Evolutionary conservation across 495 filamentous ascomycete species (phyloP).

Genomic region (Viridothelium virens): DNA sequence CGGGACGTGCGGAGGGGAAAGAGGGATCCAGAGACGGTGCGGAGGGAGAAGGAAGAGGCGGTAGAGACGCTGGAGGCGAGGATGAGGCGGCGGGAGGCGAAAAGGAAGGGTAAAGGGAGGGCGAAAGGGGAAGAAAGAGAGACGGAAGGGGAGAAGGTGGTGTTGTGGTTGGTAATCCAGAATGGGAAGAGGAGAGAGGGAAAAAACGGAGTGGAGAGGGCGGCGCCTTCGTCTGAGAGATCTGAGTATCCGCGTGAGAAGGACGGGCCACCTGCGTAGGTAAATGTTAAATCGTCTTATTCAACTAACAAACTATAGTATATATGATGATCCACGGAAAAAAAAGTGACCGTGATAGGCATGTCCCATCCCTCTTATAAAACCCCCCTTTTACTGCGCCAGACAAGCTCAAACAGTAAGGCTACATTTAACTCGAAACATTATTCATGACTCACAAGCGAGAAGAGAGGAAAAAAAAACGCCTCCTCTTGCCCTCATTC

Average conservation of each 20-base stretch:
- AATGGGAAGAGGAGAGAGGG: neutral
- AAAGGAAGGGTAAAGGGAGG: neutral
- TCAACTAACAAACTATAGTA: no score
- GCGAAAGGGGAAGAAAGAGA: neutral
- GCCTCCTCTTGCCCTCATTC: neutral
- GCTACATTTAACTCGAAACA: neutral
- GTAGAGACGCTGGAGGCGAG: neutral
- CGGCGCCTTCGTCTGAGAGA: neutral
- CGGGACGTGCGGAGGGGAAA: neutral
- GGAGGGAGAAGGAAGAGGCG: neutral
- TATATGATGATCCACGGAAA: no score
- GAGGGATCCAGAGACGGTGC: neutral
- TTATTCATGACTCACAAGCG: neutral
- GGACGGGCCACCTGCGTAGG: neutral
- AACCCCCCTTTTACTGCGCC: neutral
- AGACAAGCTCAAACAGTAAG: neutral
- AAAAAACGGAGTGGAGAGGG: neutral
- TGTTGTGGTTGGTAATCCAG: slow-evolving; percentile 4
- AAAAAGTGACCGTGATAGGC: neutral
- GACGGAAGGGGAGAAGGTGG: neutral
- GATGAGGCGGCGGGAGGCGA: neutral
- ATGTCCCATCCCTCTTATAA: neutral
- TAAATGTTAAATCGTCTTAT: neutral
- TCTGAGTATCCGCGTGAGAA: neutral
- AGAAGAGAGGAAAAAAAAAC: no score